These are phyloP conservation scores for Trichomonascus vanleenenianus DNA, from an alignment of 805 yeast species.

Conservation along the genomic window DNA sequence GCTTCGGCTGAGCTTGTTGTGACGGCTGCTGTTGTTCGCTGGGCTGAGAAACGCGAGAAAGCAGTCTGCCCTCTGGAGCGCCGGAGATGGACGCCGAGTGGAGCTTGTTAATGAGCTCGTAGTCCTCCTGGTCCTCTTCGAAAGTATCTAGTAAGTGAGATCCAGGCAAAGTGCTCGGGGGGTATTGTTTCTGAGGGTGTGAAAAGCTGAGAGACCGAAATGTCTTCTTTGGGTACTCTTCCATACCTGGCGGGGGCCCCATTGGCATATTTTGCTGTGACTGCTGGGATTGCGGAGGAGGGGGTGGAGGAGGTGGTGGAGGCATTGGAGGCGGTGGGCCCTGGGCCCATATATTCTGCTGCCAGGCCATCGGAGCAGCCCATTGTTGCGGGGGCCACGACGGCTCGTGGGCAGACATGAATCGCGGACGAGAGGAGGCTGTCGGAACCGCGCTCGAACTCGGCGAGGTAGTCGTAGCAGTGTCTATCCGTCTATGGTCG, in stretches of 20 bases:
- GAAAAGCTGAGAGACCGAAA: conserved; percentile 13
- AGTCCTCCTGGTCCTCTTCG: conserved; percentile 9
- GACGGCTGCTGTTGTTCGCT: conserved; percentile 4
- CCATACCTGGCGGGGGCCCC: not conserved
- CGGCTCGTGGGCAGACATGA: no score
- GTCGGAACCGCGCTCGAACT: no score
- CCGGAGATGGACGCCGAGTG: not conserved
- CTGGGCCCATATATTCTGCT: no score
- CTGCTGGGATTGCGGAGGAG: no score
- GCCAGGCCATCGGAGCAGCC: no score
- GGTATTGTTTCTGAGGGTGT: not conserved
- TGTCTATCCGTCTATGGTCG: no score
- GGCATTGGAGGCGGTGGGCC: no score
- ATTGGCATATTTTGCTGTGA: not conserved
- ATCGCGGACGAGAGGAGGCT: no score
- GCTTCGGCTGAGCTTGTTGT: not conserved
- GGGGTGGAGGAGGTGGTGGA: no score
- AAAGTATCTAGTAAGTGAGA: conserved; percentile 14
- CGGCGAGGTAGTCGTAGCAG: no score
- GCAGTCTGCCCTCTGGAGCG: not conserved
- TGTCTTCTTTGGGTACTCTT: conserved; percentile 6
- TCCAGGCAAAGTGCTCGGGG: conserved; percentile 8
- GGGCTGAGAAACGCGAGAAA: conserved; percentile 3
- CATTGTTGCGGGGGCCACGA: no score
- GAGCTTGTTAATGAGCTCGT: conserved; percentile 1